Conservation (phyloP, 768 basidiomycete genomes). For the Phaeolepiota aurea region DNA sequence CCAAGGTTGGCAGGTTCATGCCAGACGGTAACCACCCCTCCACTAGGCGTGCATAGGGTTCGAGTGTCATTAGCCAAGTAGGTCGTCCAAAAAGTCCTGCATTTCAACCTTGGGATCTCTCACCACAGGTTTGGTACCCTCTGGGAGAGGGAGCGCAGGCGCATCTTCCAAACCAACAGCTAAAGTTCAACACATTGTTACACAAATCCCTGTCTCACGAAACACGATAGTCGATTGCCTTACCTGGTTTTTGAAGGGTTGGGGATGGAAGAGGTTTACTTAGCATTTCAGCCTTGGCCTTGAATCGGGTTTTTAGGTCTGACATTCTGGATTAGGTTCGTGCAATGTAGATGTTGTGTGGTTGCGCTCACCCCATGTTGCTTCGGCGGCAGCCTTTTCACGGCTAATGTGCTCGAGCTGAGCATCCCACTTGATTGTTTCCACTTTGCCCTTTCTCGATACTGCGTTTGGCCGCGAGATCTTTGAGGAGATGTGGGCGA, state of each 20-base stretch:
- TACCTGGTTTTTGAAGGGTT: slow-evolving; percentile 26
- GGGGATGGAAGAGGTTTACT: slow-evolving; percentile 26
- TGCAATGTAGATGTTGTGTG: not conserved
- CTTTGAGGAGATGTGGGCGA: slow-evolving; percentile 42
- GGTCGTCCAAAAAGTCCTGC: slow-evolving; percentile 67
- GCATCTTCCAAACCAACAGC: slow-evolving; percentile 37
- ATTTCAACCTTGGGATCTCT: slow-evolving; percentile 47
- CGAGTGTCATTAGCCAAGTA: slow-evolving; percentile 18
- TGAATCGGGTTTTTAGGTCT: slow-evolving; percentile 56
- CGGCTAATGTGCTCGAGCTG: slow-evolving; percentile 55
- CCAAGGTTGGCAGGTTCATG: too few species aligned
- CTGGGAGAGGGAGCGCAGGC: slow-evolving; percentile 40
- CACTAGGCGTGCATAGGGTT: too few species aligned
- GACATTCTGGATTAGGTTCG: not conserved
- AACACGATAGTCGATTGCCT: too few species aligned
- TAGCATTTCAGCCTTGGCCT: slow-evolving; percentile 44
- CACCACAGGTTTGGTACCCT: slow-evolving; percentile 11
- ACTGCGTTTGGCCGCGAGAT: slow-evolving; percentile 8
- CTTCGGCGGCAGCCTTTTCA: slow-evolving; percentile 70
- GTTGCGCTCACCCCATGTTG: slow-evolving; percentile 52
- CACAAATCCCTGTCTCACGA: too few species aligned
- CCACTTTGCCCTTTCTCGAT: slow-evolving; percentile 54
- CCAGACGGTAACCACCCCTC: too few species aligned
- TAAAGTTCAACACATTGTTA: too few species aligned
- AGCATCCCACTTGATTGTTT: slow-evolving; percentile 61